Percentiles rank a stretch among this genome's conserved stretches.
Conservation (phyloP, 2,329 filamentous ascomycete species). For the Diplocarpon rosae region DNA sequence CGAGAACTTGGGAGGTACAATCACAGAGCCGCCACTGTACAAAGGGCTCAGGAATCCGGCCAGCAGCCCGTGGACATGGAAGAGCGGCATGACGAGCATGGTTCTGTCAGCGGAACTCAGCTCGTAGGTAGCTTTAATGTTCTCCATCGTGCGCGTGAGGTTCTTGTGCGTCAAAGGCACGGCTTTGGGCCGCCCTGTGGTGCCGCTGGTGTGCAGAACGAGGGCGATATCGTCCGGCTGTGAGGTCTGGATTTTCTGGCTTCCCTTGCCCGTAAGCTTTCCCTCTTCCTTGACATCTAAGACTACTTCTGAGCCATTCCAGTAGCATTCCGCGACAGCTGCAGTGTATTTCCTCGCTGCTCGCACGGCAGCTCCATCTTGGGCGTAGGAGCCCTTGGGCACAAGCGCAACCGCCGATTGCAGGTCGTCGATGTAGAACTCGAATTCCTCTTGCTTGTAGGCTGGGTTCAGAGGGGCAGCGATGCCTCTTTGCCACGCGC, state of each 20-base stretch:
- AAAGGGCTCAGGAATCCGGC: conserved; percentile 73
- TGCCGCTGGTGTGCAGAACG: conserved; percentile 75
- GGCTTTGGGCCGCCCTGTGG: conserved; percentile 76
- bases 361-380: conserved; percentile 59
- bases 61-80: conserved; percentile 82
- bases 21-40: conserved; percentile 62
- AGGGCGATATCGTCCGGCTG: conserved; percentile 71
- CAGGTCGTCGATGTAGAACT: conserved; percentile 85
- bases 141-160: conserved; percentile 71
- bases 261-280: conserved; percentile 44
- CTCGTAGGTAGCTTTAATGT: conserved; percentile 69
- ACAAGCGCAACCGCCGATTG: conserved; percentile 70
- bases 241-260: conserved; percentile 39
- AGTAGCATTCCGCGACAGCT: conserved; percentile 80
- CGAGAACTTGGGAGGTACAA: conserved; percentile 72
- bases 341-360: conserved; percentile 71
- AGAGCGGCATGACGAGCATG: conserved; percentile 81
- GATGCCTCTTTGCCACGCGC: conserved; percentile 72
- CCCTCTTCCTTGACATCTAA: conserved; percentile 70
- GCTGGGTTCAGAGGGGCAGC: conserved; percentile 80
- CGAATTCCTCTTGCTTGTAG: conserved; percentile 84
- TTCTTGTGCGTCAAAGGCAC: conserved; percentile 74
- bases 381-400: conserved; percentile 56
- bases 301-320: conserved; percentile 59
- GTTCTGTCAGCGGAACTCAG: conserved; percentile 63